phyloP scores from a whole-genome alignment of 148 eudicot genomes.

The Amaranthus hypochondriacus region DNA sequence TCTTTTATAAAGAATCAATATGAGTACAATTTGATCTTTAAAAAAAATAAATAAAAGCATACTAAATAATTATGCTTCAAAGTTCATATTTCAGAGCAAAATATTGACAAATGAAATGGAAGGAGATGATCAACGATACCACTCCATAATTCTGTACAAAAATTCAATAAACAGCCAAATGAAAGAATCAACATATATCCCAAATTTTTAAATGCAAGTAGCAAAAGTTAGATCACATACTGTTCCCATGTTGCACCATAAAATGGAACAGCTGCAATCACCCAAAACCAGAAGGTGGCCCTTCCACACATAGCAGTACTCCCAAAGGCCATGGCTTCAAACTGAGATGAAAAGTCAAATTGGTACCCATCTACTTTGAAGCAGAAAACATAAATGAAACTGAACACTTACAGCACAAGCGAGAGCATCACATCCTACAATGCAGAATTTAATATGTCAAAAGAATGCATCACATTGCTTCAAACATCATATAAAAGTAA shows the following conservation, averaged over 20 bases:
- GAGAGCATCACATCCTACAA: conserved; percentile 90
- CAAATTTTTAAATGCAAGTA: not conserved
- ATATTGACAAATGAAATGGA: not conserved
- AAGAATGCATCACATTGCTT: conserved; percentile 1
- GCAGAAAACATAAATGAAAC: not conserved
- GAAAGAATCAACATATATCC: too few species aligned
- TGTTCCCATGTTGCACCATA: conserved; percentile 95
- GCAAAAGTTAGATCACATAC: conserved; percentile 43
- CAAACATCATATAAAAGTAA: not conserved
- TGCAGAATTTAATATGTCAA: conserved; percentile 13
- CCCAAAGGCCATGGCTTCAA: conserved; percentile 88
- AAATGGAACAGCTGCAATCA: conserved; percentile 79
- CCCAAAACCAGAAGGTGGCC: conserved; percentile 84
- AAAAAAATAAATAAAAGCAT: too few species aligned
- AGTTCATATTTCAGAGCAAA: not conserved
- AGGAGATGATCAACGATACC: not conserved
- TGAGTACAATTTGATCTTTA: too few species aligned
- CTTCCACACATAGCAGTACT: conserved; percentile 91
- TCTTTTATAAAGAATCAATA: too few species aligned
- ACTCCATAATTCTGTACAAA: not conserved
- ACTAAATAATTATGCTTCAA: too few species aligned
- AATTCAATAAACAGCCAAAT: not conserved
- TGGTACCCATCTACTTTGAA: not conserved
- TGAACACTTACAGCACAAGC: conserved; percentile 76
- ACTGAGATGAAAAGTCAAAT: conserved; percentile 31